Evolutionary conservation across 148 eudicot species (phyloP).

Genomic region (Dysphania ambrosioides): DNA sequence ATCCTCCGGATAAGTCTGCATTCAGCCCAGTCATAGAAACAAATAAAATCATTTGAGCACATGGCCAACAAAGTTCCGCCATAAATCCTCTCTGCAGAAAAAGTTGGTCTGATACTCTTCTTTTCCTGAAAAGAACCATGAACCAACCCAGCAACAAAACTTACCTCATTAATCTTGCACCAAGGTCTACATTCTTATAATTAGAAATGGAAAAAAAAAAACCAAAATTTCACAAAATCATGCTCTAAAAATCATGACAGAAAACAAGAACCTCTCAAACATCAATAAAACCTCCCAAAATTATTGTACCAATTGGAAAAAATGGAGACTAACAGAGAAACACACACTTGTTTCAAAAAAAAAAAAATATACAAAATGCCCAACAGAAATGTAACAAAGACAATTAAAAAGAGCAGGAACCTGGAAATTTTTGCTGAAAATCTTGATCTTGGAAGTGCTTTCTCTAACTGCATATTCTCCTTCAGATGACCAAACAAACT

Average conservation of each 20-base stretch:
- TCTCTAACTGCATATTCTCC: conserved; percentile 98
- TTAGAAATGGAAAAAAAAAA: neutral
- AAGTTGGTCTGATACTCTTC: conserved; percentile 87
- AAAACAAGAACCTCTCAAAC: neutral
- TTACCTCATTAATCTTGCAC: neutral
- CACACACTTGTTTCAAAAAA: neutral
- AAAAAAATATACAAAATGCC: neutral
- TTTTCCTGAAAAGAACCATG: conserved; percentile 63
- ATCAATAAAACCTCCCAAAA: neutral
- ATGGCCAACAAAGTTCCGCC: conserved; percentile 90
- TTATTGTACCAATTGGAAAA: neutral
- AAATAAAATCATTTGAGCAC: conserved; percentile 96
- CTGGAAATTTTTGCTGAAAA: conserved; percentile 83
- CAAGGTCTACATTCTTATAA: neutral
- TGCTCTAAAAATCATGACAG: neutral
- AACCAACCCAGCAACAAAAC: conserved; percentile 6
- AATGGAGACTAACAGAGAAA: neutral
- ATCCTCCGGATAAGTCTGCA: conserved; percentile 89
- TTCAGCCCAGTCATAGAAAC: conserved; percentile 97
- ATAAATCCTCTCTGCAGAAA: conserved; percentile 88
- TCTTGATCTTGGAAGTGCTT: conserved; percentile 95
- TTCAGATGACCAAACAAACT: conserved; percentile 89
- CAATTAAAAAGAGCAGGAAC: conserved; percentile 36
- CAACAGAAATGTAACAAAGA: neutral
- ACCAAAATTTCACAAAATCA: neutral